Evolutionary conservation across 768 basidiomycete species (phyloP), one percentile per base, ranked within the genome.

Genomic region (Suillus bovinus): DNA sequence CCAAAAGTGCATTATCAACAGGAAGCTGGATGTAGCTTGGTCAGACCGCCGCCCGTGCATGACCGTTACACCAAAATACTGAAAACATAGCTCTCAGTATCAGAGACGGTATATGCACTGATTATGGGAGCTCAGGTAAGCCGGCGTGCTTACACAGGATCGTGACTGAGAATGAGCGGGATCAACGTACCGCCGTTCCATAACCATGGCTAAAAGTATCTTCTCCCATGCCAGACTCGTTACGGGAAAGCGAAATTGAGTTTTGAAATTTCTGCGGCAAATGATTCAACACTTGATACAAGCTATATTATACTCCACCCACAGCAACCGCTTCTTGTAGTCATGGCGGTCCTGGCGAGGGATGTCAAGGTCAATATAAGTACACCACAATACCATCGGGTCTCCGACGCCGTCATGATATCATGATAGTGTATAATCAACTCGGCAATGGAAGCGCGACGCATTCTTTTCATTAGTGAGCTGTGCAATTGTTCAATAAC

Each of bases 391-490:
- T 22, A 22, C n/a, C 17, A 9, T 17, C 7, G 16, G 39, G 39
- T 44, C 11, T 13, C n/a, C n/a, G n/a, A n/a, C n/a, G n/a, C n/a
- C n/a, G n/a, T n/a, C n/a, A n/a, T n/a, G n/a, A n/a, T n/a, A n/a
- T n/a, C n/a, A n/a, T n/a, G n/a, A n/a, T n/a, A 42, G 66, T 84
- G 49, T 85, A 86, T 70, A 83, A 84, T 67, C 85, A 86, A 67
- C 60, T 86, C 50, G 84, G 84, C 11, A 78, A 71, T 59, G 84
- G 84, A n/a, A 70, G 71, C 24, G 86, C 84, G 14, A 83, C 84
- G 11, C 83, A 84, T 2, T 20, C 20, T 42, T n/a, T 44, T 44
- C 10, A n/a, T 5, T 11, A 22, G 9, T 44, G 6, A 86, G 75
- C 60, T 79, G 68, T 29, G 73, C 68, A 11, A 52, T 20, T 20